Base-by-base conservation (phyloP, 163 green algal genomes). In the Scenedesmus sp. region DNA sequence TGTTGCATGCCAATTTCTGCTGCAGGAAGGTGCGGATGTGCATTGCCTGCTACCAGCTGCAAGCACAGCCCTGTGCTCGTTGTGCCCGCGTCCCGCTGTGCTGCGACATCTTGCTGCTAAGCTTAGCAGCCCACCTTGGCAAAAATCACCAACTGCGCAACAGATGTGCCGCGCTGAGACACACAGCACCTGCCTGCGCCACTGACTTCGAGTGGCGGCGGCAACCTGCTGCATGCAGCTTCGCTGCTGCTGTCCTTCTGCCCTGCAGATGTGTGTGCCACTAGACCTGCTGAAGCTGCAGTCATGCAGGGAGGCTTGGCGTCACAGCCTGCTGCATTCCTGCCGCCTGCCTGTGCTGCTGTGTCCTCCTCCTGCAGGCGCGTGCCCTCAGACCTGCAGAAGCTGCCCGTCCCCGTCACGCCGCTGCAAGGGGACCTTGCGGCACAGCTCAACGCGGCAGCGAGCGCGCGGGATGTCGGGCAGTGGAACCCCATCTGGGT, bases 401-500 rank as follows among this genome's bases (percentile, higher is more conserved):
- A 44, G 53, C 56, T 88, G 82, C 82, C 82, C 1, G 53, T 88
- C 37, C 35, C 82, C 7, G 37, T 72, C 5, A 12, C 18, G 18
- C 85, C 85, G 13, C 87, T 91, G 35, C 35, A 46, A 24, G 42
- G 76, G 0, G 76, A 86, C 59, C 78, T 91, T 37, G 87, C 87
- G 13, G 87, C 87, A 22, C 4, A 43, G 35, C 49, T 91, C 42
- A 91, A 91, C 40, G 33, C 10, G 13, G 53, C 42, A 33, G 83
- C 78, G 4, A 42, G 70, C 2, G 85, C 72, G 20, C 43, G 16
- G 16, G 85, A 90, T 40, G 49, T 85, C 2, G 85, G 85, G 13
- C 85, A 90, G 46, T n/a, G 18, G 22, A 73, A 56, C 40, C 24
- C 51, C 72, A 84, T 84, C 70, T 90, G 85, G 85, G 85, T 90